Evolutionary conservation across 2,329 filamentous ascomycete genomes (phyloP).

Genomic region (Rasamsonia emersonii): DNA sequence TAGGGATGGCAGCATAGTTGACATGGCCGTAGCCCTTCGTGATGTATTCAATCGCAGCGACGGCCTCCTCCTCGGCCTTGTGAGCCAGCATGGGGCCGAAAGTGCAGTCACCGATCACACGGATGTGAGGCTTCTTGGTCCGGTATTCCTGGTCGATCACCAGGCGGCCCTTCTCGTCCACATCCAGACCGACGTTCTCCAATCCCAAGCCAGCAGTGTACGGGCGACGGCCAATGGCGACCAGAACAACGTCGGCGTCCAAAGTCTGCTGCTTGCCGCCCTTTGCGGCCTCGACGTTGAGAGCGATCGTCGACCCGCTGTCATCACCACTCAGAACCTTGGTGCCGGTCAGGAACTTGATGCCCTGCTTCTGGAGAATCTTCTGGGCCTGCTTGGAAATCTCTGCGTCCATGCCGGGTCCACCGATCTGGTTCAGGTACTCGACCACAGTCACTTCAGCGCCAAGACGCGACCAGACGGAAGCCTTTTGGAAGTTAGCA

Average conservation of each 20-base stretch:
- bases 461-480: slow-evolving; percentile 92
- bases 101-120: slow-evolving; percentile 75
- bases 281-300: slow-evolving; percentile 86
- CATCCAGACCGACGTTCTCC: slow-evolving; percentile 69
- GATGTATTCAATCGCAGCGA: slow-evolving; percentile 92
- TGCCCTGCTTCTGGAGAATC: slow-evolving; percentile 88
- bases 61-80: slow-evolving; percentile 97
- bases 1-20: slow-evolving; percentile 96
- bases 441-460: slow-evolving; percentile 95
- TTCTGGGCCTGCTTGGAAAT: slow-evolving; percentile 88
- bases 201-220: slow-evolving; percentile 88
- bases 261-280: slow-evolving; percentile 90
- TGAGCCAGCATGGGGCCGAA: slow-evolving; percentile 99
- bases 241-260: slow-evolving; percentile 89
- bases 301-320: slow-evolving; percentile 65
- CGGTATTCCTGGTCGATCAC: slow-evolving; percentile 99
- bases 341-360: slow-evolving; percentile 96
- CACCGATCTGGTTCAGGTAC: slow-evolving; percentile 91
- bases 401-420: slow-evolving; percentile 93
- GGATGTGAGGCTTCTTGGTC: slow-evolving; percentile 94
- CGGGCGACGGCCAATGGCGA: slow-evolving; percentile 90
- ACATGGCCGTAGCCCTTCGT: slow-evolving; percentile 97
- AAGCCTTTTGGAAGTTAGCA: slow-evolving; percentile 44
- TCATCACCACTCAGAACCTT: slow-evolving; percentile 86
- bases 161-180: slow-evolving; percentile 86